phyloP scores from a whole-genome alignment of 495 filamentous ascomycete genomes.

The Penicillium coffeae region DNA sequence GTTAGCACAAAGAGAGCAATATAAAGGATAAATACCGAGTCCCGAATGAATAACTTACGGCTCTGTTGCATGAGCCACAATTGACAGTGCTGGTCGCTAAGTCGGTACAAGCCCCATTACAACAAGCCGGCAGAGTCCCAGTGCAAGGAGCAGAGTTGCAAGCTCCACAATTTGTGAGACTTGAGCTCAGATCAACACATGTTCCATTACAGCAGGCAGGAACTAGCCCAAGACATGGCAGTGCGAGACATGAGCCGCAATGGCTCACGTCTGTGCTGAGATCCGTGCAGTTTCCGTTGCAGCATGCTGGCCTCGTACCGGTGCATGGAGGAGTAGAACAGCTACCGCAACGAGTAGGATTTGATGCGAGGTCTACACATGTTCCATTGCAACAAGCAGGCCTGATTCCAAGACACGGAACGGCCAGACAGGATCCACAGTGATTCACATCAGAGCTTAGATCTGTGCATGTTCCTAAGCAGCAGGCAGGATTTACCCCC shows the following conservation, averaged over 20 bases:
- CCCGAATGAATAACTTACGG: not conserved
- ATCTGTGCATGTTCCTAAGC: too few species aligned
- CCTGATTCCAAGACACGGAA: too few species aligned
- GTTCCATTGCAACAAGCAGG: too few species aligned
- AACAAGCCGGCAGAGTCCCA: not conserved
- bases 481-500: too few species aligned
- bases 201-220: slow-evolving; percentile 7
- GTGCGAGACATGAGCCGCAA: slow-evolving; percentile 1
- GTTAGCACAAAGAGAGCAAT: not conserved
- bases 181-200: slow-evolving; percentile 4
- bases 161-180: not conserved
- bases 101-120: not conserved
- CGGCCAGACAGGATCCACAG: too few species aligned
- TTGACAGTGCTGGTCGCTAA: slow-evolving; percentile 1
- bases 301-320: not conserved
- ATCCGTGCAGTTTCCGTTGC: slow-evolving; percentile 2
- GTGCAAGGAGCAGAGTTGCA: not conserved
- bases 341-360: too few species aligned
- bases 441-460: too few species aligned
- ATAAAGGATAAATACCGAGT: not conserved
- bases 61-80: slow-evolving; percentile 17
- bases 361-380: too few species aligned
- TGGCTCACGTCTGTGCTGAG: not conserved
- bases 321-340: too few species aligned
- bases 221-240: not conserved